Evolutionary conservation across 164 flowering plant genomes (phyloP).

Genomic region (Amborella trichopoda): DNA sequence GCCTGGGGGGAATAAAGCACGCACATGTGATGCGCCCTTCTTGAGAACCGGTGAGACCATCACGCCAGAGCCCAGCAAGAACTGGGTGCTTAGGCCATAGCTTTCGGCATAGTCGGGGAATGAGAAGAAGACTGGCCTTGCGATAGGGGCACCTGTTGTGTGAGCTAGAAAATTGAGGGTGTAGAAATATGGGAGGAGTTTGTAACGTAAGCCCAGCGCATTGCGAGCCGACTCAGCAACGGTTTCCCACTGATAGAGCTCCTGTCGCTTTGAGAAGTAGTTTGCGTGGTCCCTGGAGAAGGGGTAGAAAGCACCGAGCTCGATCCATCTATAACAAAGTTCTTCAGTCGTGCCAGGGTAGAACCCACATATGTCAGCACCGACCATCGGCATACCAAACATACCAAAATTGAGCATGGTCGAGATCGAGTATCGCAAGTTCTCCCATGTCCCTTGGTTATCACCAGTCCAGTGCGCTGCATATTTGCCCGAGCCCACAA

Average conservation of each 20-base stretch:
- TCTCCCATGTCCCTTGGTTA: conserved; percentile 57
- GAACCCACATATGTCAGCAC: conserved; percentile 79
- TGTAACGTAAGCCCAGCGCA: conserved; percentile 59
- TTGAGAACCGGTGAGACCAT: conserved; percentile 65
- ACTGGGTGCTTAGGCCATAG: conserved; percentile 56
- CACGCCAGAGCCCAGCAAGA: conserved; percentile 47
- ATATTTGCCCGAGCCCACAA: conserved; percentile 61
- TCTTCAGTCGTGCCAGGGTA: conserved; percentile 53
- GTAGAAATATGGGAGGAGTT: conserved; percentile 59
- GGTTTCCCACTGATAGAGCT: conserved; percentile 63
- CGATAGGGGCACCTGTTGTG: conserved; percentile 49
- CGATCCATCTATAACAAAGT: conserved; percentile 74
- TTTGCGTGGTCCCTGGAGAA: conserved; percentile 72
- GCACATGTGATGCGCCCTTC: not conserved
- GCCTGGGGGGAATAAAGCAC: conserved; percentile 1
- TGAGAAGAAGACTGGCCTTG: conserved; percentile 65
- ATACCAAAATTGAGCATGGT: conserved; percentile 67
- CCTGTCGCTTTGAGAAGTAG: conserved; percentile 47
- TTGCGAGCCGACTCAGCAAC: conserved; percentile 63
- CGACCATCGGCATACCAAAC: conserved; percentile 83
- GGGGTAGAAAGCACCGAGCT: conserved; percentile 75
- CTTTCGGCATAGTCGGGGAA: conserved; percentile 28
- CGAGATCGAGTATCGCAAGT: conserved; percentile 45
- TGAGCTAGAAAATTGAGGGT: conserved; percentile 64
- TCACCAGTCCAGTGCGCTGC: conserved; percentile 91